Evolutionary conservation across 805 yeast species (phyloP), one percentile per base, ranked within the genome.

Genomic region (Candida nanaspora): DNA sequence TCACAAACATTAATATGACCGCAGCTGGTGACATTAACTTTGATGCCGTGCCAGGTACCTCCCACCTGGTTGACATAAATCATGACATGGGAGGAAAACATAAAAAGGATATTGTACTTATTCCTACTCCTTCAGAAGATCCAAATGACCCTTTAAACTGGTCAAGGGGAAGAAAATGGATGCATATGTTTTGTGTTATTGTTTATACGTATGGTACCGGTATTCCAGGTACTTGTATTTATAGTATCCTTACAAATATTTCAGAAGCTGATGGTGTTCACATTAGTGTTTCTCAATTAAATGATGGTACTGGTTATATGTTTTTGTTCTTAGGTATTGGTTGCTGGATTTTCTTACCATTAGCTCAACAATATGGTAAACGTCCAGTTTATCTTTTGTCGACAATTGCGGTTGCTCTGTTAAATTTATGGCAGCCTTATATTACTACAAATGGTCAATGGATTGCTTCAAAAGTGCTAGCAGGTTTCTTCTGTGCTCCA

Each of bases 61-160:
- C 69, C 16, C 72, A 69, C 40, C 59, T 76, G 26, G 72, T 76
- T 31, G 79, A 72, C 47, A 19, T 64, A 13, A 66, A 63, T 11
- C 27, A 30, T 7, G 15, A 31, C 3, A 16, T 36, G 21, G 42
- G 35, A 4, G 44, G 32, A 7, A 34, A 33, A 7, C 52, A 51
- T 2, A 43, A 40, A 1, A 50, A 55, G 23, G 49, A 57, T 9
- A 69, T 79, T 43, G 73, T 81, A 11, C 61, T 80, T 34, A 70
- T 77, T 35, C 87, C 88, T 26, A 74, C 75, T 9, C 88, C 88
- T 2, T 70, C 82, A 0, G 76, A 71, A 39, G 79, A 80, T 45
- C 83, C 86, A 7, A 75, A 80, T 47, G 88, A 82, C 51, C 87
- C 87, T 1, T 61, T 82, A 41, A 79, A 78, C 50, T 82, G 87